Base-by-base conservation (phyloP, 176 grass and related monocot species). In the Chloris gayana region DNA sequence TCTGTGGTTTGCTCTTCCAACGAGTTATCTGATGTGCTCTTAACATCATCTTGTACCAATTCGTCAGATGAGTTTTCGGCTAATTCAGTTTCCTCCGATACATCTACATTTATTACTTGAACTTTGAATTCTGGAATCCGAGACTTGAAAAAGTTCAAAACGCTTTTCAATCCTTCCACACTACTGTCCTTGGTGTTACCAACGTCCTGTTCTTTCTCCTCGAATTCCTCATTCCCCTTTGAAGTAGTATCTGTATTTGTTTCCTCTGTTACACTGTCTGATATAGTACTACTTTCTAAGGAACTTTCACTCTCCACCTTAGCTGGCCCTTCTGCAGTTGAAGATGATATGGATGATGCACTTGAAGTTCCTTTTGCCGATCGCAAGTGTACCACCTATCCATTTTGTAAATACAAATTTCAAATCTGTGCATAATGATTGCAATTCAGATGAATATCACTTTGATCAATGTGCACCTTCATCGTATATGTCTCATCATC, bases 301-400 rank as follows among this genome's bases (percentile, higher is more conserved):
- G 81, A 76, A 39, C 66, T 89, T 44, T 81, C 83, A 83, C 14
- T 71, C 26, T 81, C 83, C 30, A 34, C 49, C 66, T 84, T 88
- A 70, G 68, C 77, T 38, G 79, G 82, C 45, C n/a, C 82, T 74
- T 91, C 85, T 74, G 69, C 26, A 63, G 49, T 10, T 74, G 74
- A 70, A 17, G 80, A 62, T 72, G 78, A 53, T 38, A 86, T 6
- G 59, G 83, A 73, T 17, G 89, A 80, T 59, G 79, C 46, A 34
- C 47, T 84, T 63, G 80, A 91, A 76, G 76, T 75, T 91, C 89
- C 85, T 84, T 88, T 95, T 64, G 85, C 75, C 35, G 88, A 72
- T 76, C 80, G 86, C 81, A 98, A 80, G 74, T 89, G 87, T 85
- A 93, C 96, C 35, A 89, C 96, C 90, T 98, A 86, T 91, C 87